Percentiles rank a stretch among this genome's conserved stretches.
Conservation (phyloP, 208 protist species). For the Leishmania mexicana region DNA sequence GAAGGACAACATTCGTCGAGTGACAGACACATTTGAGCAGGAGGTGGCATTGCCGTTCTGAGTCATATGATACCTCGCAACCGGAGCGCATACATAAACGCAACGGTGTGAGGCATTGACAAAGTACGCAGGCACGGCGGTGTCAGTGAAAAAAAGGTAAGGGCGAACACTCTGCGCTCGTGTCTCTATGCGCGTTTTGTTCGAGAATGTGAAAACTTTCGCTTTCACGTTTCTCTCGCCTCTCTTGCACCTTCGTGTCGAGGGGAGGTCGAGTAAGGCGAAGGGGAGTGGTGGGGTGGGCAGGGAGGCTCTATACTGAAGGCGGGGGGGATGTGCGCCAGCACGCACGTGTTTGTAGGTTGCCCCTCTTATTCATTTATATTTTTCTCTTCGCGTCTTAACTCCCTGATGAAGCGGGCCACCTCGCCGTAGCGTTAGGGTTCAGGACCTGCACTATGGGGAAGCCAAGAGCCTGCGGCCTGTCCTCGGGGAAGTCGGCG, state of each 20-base stretch:
- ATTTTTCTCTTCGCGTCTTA: background rate
- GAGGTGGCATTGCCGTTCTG: constrained; percentile 14
- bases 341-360: background rate
- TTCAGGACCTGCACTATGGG: background rate
- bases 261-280: background rate
- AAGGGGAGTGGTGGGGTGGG: no score
- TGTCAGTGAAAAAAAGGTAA: background rate
- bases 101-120: background rate
- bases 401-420: background rate
- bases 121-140: background rate
- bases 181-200: background rate
- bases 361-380: background rate
- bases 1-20: constrained; percentile 29
- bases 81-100: no score
- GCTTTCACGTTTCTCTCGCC: background rate
- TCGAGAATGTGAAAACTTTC: background rate
- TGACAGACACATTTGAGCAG: constrained; percentile 48
- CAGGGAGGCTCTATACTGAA: background rate
- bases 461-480: background rate
- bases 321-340: background rate
- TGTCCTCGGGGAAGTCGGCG: background rate
- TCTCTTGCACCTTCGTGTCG: background rate
- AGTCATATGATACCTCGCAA: background rate
- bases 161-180: background rate
- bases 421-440: background rate